Evolutionary conservation across 2,329 filamentous ascomycete species (phyloP), one percentile per base, ranked within the genome.

Genomic region (Fusarium sp.): DNA sequence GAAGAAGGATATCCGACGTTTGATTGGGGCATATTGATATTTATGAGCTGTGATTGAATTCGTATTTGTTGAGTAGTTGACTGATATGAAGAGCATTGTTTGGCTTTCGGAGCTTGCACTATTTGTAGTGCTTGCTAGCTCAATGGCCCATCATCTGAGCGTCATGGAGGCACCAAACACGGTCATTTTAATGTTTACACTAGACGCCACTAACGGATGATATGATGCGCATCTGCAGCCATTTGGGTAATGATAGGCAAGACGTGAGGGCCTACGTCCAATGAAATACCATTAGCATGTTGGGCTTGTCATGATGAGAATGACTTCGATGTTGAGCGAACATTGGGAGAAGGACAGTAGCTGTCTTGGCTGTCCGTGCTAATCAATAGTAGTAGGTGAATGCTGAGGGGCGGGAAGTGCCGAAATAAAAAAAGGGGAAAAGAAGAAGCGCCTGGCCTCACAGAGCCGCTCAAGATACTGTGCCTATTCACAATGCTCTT

Each of bases 1-100:
- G n/a, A 41, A 14, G 61, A 57, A 22, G 65, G 44, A 9, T 67
- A 59, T 27, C 70, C 70, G 20, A 70, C 61, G 3, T 63, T 72
- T 17, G 70, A 72, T 7, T 61, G 59, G 29, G 65, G 27, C 70
- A 73, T 72, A 1, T 35, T 49, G 46, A 22, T 38, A 18, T 20
- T 25, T 10, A 6, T 44, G 11, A 15, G 6, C 18, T 50, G 47
- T 9, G 42, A 31, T 13, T 31, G 7, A 17, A 31, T 14, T 38
- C 4, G 0, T 33, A n/a, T n/a, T 4, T 35, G 7, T 10, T 22
- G n/a, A 22, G 5, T 29, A 13, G 8, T 41, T 33, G n/a, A 42
- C 13, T 22, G 11, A 17, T 13, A 12, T 20, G 36, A 13, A 18
- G 25, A 22, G 10, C 14, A 33, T 1, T 9, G 5, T 9, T 33